These are phyloP conservation scores for Barbarea vulgaris DNA, from an alignment of 345 rosid genomes.

Conservation along the genomic window DNA sequence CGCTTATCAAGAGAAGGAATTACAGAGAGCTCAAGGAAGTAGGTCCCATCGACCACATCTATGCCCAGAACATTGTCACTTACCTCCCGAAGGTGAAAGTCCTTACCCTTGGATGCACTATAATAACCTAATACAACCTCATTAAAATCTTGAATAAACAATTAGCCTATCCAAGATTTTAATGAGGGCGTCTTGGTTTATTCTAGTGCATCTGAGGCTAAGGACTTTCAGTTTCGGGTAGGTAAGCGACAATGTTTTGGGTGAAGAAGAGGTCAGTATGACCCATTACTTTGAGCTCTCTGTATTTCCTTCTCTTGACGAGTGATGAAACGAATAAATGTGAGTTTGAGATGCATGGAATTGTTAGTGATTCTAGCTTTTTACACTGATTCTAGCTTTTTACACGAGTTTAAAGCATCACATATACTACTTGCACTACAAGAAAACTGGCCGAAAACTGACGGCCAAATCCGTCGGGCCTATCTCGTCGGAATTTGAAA, in stretches of 20 bases:
- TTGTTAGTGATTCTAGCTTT: conserved; percentile 73
- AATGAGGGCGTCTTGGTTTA: conserved; percentile 52
- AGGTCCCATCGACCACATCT: conserved; percentile 51
- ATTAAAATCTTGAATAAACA: conserved; percentile 48
- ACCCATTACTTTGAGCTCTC: conserved; percentile 70
- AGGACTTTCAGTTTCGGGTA: conserved; percentile 50
- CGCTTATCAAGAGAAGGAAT: conserved; percentile 46
- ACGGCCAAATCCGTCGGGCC: too few species aligned
- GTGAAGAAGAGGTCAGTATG: conserved; percentile 47
- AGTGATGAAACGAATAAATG: conserved; percentile 52
- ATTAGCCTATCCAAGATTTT: conserved; percentile 48
- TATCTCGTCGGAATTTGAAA: too few species aligned
- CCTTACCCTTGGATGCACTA: conserved; percentile 61
- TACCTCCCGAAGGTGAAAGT: conserved; percentile 50
- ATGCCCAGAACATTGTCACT: conserved; percentile 37
- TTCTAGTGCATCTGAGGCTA: conserved; percentile 61
- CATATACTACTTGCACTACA: conserved; percentile 46
- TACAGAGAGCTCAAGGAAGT: conserved; percentile 56
- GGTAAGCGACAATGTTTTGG: conserved; percentile 27
- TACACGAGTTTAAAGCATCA: conserved; percentile 54
- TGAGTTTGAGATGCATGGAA: conserved; percentile 61
- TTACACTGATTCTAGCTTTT: conserved; percentile 67
- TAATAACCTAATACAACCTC: conserved; percentile 49
- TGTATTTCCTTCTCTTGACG: conserved; percentile 37
- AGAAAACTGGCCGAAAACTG: too few species aligned